Evolutionary conservation across 2,329 filamentous ascomycete species (phyloP), one percentile per base, ranked within the genome.

Genomic region (Microsporum audouinii): DNA sequence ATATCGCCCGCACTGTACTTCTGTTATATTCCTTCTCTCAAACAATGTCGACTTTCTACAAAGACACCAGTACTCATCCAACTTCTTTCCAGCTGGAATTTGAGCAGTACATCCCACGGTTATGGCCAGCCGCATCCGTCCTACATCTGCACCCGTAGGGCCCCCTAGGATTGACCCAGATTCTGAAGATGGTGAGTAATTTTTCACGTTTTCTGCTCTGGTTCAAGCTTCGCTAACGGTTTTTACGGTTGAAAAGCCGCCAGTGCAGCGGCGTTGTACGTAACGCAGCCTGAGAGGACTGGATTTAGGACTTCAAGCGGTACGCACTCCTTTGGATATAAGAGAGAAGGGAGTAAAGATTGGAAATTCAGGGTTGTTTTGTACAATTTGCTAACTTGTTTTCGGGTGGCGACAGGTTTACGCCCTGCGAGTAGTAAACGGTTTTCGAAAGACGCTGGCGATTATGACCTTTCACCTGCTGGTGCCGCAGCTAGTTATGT

Each of bases 261-360:
- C 36, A 58, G 39, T 43, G 56, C 56, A 12, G 56, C 56, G n/a
- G 56, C 56, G 23, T 17, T 41, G 23, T 58, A 58, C 29, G 56
- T 58, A 5, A 58, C 56, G 23, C 36, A 58, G 12, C 36, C 36
- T 17, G n/a, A 45, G 36, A 41, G 27, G 33, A 58, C 56, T 3
- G 56, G 56, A 31, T 58, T 58, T 8, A n/a, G 56, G 23, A 58
- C 39, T 36, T 41, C 36, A 33, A 41, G 36, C n/a, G 36, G 56
- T 45, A 31, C 31, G 56, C 38, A n/a, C 12, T 10, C n/a, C 43
- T 29, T 7, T 3, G 14, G 36, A 5, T 23, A 29, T 41, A 14
- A 43, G 31, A 27, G 7, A 34, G 10, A 12, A 38, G 8, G 4
- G 34, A 39, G 10, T 17, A 27, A 27, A 8, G 4, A 39, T 31